Base-by-base conservation (phyloP, 2,329 filamentous ascomycete genomes). In the Trichoderma atrobrunneum region DNA sequence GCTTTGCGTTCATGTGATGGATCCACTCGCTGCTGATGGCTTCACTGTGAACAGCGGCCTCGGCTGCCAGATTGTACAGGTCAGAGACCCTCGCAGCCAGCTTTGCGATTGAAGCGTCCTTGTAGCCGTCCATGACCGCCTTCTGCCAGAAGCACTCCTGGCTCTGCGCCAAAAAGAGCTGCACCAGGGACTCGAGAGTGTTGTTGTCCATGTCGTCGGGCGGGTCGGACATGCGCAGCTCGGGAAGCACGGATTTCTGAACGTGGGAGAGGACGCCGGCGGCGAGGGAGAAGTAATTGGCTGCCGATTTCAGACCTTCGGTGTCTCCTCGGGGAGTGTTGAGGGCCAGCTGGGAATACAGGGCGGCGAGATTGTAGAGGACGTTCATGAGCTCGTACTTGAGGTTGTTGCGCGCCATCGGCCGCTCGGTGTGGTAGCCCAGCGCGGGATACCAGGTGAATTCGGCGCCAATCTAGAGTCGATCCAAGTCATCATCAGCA, bases 91-190 rank as follows among this genome's bases (percentile, higher is more conserved):
- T 83, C 0, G 94, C 94, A 5, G 96, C 95, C 21, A 99, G 86
- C 80, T 97, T 96, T 3, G 96, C 93, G 74, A 99, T 97, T 0
- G 92, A 93, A 1, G 90, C 92, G 79, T 99, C 96, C 80, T 97
- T 98, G 83, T 97, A 90, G 28, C 91, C 91, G 79, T 98, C 95
- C 84, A 97, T 95, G 72, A 97, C 95, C 1, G 96, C 95, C 80
- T 97, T 98, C 76, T 96, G 92, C 96, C 96, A 99, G 82, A 96
- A 98, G 80, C 95, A 98, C 83, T 99, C 96, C 79, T 99, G 96
- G 32, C 92, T 95, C 80, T 99, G 94, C 1, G 95, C 95, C 11
- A 99, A 87, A 80, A 97, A 90, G 34, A 99, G 86, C 80, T 95
- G 89, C 76, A 93, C 89, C 60, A 98, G 83, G 67, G 93, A 93